Evolutionary conservation across 1,139 yeast species (phyloP).

Genomic region (Debaryomyces subglobosus): DNA sequence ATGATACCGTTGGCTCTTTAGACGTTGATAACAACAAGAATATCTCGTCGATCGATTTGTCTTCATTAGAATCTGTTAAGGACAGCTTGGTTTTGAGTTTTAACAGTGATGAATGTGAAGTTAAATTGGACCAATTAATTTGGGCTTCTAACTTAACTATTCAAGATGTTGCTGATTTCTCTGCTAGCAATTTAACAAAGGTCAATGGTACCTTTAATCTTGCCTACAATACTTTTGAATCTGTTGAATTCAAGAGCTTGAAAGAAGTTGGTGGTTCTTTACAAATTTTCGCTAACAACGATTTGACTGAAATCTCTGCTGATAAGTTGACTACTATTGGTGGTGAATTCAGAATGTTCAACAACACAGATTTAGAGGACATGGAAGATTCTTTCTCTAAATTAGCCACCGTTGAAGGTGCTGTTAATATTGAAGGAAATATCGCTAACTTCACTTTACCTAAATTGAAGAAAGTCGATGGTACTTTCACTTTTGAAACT

Average conservation of each 20-base stretch:
- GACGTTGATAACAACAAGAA: conserved; percentile 51
- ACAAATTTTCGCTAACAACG: conserved; percentile 48
- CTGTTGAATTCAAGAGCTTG: conserved; percentile 34
- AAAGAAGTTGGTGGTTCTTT: conserved; percentile 43
- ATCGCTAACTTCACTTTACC: conserved; percentile 45
- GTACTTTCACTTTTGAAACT: conserved; percentile 44
- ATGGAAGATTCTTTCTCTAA: conserved; percentile 31
- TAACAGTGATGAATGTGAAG: conserved; percentile 46
- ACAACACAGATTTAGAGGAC: conserved; percentile 45
- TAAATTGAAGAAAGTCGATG: conserved; percentile 42
- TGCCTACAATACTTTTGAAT: conserved; percentile 45
- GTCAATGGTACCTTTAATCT: conserved; percentile 47
- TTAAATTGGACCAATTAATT: conserved; percentile 38
- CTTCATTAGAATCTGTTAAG: conserved; percentile 36
- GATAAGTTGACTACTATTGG: conserved; percentile 38
- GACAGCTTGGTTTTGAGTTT: conserved; percentile 45
- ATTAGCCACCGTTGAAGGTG: conserved; percentile 44
- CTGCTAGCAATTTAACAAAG: conserved; percentile 37
- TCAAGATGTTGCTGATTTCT: conserved; percentile 41
- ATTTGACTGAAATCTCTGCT: conserved; percentile 34
- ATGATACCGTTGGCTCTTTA: conserved; percentile 38
- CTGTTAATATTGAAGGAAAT: conserved; percentile 44
- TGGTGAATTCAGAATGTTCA: conserved; percentile 48
- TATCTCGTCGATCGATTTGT: conserved; percentile 39
- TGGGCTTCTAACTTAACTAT: conserved; percentile 51